Evolutionary conservation across 345 rosid genomes (phyloP).

Genomic region (Pistacia atlantica): DNA sequence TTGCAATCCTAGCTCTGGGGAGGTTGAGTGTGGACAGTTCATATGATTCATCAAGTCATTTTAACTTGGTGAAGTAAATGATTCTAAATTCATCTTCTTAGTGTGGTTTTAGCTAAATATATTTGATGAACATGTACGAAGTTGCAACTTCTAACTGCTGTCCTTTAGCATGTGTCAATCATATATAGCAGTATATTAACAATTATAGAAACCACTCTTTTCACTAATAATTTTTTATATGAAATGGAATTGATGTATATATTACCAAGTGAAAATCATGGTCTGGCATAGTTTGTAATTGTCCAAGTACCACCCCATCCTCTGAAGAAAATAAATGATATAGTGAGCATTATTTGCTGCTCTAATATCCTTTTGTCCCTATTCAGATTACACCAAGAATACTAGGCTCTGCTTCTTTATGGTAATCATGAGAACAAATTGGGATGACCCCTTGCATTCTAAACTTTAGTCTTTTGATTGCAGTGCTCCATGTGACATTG

Average conservation of each 20-base stretch:
- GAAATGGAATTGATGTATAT: background rate
- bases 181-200: background rate
- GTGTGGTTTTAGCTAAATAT: background rate
- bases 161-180: background rate
- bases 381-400: background rate
- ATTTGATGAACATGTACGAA: background rate
- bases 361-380: background rate
- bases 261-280: background rate
- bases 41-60: background rate
- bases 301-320: too few relatives aligned
- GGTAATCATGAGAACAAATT: background rate
- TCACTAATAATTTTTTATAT: background rate
- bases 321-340: background rate
- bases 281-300: background rate
- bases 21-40: background rate
- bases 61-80: background rate
- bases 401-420: background rate
- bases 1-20: background rate
- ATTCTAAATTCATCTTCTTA: background rate
- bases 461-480: conserved; percentile 17
- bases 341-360: background rate
- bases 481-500: conserved; percentile 76
- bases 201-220: background rate
- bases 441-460: background rate
- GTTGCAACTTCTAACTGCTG: background rate